phyloP scores from a whole-genome alignment of 257 asterid species.

The Solanum chiquidenum region DNA sequence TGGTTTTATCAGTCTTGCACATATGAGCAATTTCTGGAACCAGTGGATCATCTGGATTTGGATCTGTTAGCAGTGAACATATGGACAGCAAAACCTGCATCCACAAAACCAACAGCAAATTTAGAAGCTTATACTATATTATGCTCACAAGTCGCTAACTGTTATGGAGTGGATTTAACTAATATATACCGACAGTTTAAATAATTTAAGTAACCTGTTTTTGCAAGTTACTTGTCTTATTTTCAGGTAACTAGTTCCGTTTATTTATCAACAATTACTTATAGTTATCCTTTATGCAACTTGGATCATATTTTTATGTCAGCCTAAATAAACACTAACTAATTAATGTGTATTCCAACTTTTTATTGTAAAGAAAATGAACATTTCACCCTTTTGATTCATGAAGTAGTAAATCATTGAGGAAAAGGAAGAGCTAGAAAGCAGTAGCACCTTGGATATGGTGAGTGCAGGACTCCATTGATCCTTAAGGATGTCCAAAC shows the following conservation, averaged over 20 bases:
- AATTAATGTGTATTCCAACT: background rate
- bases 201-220: background rate
- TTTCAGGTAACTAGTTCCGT: background rate
- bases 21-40: conserved; percentile 87
- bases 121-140: background rate
- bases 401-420: background rate
- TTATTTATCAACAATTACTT: background rate
- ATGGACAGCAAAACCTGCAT: conserved; percentile 71
- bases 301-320: background rate
- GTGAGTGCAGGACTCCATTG: conserved; percentile 98
- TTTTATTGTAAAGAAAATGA: background rate
- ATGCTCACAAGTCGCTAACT: background rate
- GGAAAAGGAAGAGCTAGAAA: background rate
- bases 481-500: conserved; percentile 79
- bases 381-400: background rate
- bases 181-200: background rate
- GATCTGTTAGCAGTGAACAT: conserved; percentile 79
- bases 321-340: background rate
- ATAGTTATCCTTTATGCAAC: background rate
- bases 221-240: background rate
- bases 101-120: no score
- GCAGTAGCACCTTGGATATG: conserved; percentile 56
- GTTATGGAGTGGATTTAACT: background rate
- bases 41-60: conserved; percentile 83
- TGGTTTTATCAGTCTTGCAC: conserved; percentile 52